Evolutionary conservation across 2,329 filamentous ascomycete genomes (phyloP).

Genomic region (Fusarium sp.): DNA sequence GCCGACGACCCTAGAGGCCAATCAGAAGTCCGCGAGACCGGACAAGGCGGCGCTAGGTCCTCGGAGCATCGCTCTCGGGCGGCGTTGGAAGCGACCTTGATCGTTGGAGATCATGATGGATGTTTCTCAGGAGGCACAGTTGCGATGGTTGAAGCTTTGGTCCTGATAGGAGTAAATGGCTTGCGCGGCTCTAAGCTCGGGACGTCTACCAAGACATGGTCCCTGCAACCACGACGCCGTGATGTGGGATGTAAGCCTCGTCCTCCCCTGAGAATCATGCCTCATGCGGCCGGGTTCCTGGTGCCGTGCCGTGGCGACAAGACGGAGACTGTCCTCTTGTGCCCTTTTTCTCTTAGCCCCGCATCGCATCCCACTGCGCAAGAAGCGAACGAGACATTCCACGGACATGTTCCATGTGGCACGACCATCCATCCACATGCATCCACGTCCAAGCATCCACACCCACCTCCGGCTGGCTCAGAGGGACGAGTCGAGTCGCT

Average conservation of each 20-base stretch:
- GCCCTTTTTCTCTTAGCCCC: conserved; percentile 26
- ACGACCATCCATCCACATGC: conserved; percentile 23
- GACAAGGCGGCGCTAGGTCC: conserved; percentile 33
- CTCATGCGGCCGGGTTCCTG: conserved; percentile 9
- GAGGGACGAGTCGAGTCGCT: neutral
- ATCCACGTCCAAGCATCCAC: conserved; percentile 3
- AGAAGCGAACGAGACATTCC: conserved; percentile 27
- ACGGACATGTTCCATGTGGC: conserved; percentile 29
- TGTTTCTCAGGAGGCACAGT: conserved; percentile 3
- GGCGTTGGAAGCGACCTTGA: conserved; percentile 16
- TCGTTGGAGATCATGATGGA: conserved; percentile 27
- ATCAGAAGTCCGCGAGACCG: conserved; percentile 30
- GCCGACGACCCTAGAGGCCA: conserved; percentile 42
- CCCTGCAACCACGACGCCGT: conserved; percentile 1
- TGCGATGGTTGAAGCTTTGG: neutral
- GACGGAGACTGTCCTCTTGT: conserved; percentile 12
- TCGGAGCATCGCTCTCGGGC: conserved; percentile 45
- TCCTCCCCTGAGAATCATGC: conserved; percentile 4
- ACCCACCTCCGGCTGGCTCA: conserved; percentile 2
- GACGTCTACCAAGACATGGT: neutral
- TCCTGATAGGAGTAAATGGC: neutral
- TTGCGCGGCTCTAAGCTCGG: neutral
- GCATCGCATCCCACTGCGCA: conserved; percentile 17
- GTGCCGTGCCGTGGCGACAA: conserved; percentile 22
- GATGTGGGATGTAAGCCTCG: conserved; percentile 21